Conservation (phyloP, 2,329 filamentous ascomycete species). For the Calonectria pseudoturangicola region DNA sequence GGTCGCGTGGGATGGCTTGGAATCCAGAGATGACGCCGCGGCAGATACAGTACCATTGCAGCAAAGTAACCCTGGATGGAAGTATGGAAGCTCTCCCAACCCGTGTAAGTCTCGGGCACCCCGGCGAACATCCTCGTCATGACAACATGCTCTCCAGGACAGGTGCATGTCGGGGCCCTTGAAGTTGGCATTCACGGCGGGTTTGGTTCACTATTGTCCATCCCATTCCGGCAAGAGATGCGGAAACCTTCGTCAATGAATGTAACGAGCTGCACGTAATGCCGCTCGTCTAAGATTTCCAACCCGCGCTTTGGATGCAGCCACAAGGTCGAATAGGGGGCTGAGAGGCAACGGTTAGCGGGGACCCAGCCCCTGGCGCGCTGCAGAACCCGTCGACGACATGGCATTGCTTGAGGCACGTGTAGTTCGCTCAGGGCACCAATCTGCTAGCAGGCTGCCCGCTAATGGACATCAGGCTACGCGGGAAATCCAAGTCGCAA, state of each 20-base stretch:
- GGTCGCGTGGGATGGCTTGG: constrained; percentile 23
- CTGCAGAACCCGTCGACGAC: constrained; percentile 23
- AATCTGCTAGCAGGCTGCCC: neutral
- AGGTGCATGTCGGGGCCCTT: constrained; percentile 1
- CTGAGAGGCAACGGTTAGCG: constrained; percentile 8
- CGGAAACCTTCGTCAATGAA: constrained; percentile 8
- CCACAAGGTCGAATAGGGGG: constrained; percentile 29
- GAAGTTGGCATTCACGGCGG: constrained; percentile 11
- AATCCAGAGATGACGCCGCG: constrained; percentile 24
- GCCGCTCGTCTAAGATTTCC: neutral
- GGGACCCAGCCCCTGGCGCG: constrained; percentile 28
- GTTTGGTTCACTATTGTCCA: constrained; percentile 1
- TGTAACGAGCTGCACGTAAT: constrained; percentile 11
- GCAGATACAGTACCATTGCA: constrained; percentile 21
- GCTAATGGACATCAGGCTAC: constrained; percentile 1
- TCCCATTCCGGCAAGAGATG: constrained; percentile 7
- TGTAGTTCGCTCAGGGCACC: constrained; percentile 15
- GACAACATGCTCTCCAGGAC: neutral
- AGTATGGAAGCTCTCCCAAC: constrained; percentile 22
- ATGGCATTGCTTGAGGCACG: constrained; percentile 6
- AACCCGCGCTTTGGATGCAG: neutral
- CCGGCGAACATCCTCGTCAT: constrained; percentile 15
- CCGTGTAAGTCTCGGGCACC: neutral
- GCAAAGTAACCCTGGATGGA: constrained; percentile 14
- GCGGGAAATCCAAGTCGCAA: neutral